Base-by-base conservation (phyloP, 2,329 filamentous ascomycete genomes). In the Conoideocrella luteorostrata region DNA sequence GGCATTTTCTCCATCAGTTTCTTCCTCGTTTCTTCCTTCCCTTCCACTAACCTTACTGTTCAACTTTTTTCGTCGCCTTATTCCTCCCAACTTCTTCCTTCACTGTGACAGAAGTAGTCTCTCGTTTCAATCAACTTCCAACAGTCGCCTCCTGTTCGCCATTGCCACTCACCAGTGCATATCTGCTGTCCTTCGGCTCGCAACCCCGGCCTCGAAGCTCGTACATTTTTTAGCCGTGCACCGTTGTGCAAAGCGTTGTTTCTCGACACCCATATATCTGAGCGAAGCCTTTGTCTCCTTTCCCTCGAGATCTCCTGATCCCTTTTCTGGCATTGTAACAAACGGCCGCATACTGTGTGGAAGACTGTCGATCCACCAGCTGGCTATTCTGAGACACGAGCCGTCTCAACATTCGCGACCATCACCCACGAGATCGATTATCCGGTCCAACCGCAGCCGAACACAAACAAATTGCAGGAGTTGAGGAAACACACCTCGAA, bases 31-130 rank as follows among this genome's bases (percentile, higher is more conserved):
- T 28, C 12, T 32, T 17, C 17, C 17, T 24, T 40, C 13, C 13
- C 23, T 22, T 22, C 23, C 7, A 1, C 17, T 29, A 11, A 22
- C 18, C 26, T 24, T 11, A 15, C 11, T 26, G 21, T 35, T n/a
- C 43, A 15, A 21, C 29, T 20, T 15, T 20, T 23, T 33, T 11
- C 21, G 13, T 12, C 18, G 9, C 12, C 13, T 15, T 38, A 18
- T 6, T 17, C 12, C 17, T 13, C 18, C 30, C 21, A 13, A 18
- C 33, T 34, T 38, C 34, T 26, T 44, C 41, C 36, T 41, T 37
- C n/a, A 10, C 17, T 29, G 44, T 38, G 41, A 37, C 28, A 37
- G 41, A 41, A 41, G 41, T 34, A 38, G 41, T 28, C 45, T 37
- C 15, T 47, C 45, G 45, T 47, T 44, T 21, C 18, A 9, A 4